Base-by-base conservation (phyloP, 208 protist genomes). In the Leishmania braziliensis region DNA sequence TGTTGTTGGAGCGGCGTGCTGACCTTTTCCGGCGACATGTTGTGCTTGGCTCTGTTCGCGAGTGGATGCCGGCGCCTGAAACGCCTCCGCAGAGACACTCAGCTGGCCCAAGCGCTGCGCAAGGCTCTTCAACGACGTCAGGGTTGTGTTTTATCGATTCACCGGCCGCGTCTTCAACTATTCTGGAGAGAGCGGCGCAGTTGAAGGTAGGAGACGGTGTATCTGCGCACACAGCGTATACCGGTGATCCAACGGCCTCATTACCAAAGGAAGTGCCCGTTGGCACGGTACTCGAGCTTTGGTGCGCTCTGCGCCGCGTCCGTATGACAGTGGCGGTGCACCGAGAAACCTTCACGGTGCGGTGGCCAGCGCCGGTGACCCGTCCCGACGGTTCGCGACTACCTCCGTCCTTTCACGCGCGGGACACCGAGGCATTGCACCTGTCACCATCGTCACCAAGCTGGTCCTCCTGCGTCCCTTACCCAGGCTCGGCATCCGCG, bases 251-350 rank as follows among this genome's bases (percentile, higher is more conserved):
- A 46, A 58, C 4, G n/a, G 43, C 23, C 6, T 5, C 60, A 10
- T 26, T 0, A 23, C 33, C 51, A 18, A 53, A 50, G 23, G 65
- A 73, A 1, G 51, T 81, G 10, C 63, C 60, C 0, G 75, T 91
- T 0, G 90, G 90, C 36, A 79, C 80, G 8, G 84, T 89, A 39
- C 72, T 88, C 9, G 88, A 86, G 60, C 78, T 97, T 12, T 95
- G 91, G 94, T 97, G 94, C 82, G 90, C 89, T 53, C 79, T 94
- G 54, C 92, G 87, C 16, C 91, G 87, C 20, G 86, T 94, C 46
- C 89, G 88, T 8, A 85, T 97, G 12, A 97, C 92, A 26, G 78
- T 97, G 5, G 90, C 95, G 74, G 76, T 73, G n/a, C 79, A 87
- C 53, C 84, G 91, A 10, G 77, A 77, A 9, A 92, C 89, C 16